phyloP scores from a whole-genome alignment of 306 rosid genomes.

The Chamaecrista fasciculata region DNA sequence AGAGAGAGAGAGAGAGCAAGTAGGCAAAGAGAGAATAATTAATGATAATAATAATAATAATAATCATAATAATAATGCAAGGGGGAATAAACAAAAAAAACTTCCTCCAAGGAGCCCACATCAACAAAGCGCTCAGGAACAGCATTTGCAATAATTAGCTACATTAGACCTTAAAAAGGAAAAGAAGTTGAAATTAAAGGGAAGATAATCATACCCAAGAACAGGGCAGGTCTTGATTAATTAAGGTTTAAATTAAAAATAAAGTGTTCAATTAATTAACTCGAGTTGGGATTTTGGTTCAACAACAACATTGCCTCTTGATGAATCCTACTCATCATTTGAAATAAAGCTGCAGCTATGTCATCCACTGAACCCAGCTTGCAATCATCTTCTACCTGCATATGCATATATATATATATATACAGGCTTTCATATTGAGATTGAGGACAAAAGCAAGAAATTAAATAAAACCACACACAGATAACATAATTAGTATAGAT shows the following conservation, averaged over 20 bases:
- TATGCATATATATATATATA: no score
- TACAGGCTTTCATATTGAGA: no score
- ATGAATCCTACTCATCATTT: constrained; percentile 68
- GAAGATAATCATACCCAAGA: constrained; percentile 21
- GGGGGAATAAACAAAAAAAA: constrained; percentile 38
- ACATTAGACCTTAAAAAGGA: constrained; percentile 30
- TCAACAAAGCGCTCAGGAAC: constrained; percentile 34
- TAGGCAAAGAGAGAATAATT: constrained; percentile 19
- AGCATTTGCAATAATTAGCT: constrained; percentile 46
- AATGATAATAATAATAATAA: no score
- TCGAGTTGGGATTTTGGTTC: constrained; percentile 29
- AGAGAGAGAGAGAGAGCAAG: constrained; percentile 15
- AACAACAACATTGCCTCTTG: constrained; percentile 48
- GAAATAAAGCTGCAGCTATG: constrained; percentile 75
- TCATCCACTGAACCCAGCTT: constrained; percentile 82
- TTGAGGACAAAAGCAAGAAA: no score
- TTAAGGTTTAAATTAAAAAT: neutral
- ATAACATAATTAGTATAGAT: no score
- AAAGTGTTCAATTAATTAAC: constrained; percentile 17
- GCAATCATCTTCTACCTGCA: constrained; percentile 89
- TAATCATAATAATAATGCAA: neutral
- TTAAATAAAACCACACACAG: neutral
- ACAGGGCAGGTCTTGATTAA: no score
- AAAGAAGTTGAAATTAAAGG: neutral
- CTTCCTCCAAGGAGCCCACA: constrained; percentile 41